Evolutionary conservation across 352 stramenopile genomes (phyloP).

Genomic region (Thalassiosira mediterranea): DNA sequence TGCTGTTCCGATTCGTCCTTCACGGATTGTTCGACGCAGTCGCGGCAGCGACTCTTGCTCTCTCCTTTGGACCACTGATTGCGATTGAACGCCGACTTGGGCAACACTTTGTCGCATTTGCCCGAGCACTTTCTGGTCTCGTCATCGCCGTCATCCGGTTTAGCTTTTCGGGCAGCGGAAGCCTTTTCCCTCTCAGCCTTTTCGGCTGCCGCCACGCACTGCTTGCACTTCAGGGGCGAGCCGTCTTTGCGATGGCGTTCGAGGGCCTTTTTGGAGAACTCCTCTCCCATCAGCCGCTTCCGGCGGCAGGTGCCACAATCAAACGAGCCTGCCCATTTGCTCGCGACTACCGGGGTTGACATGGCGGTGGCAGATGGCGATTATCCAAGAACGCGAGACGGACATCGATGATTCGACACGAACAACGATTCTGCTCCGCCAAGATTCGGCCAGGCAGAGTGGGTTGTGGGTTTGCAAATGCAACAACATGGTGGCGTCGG

Average conservation of each 20-base stretch:
- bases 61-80: slow-evolving; percentile 58
- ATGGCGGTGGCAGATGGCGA: no score
- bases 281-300: slow-evolving; percentile 50
- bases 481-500: no score
- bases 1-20: slow-evolving; percentile 34
- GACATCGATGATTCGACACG: no score
- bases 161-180: slow-evolving; percentile 11
- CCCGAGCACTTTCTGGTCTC: slow-evolving; percentile 27
- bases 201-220: slow-evolving; percentile 38
- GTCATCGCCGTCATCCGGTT: slow-evolving; percentile 1
- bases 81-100: slow-evolving; percentile 43
- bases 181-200: slow-evolving; percentile 37
- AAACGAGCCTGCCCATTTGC: slow-evolving; percentile 58
- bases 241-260: slow-evolving; percentile 34
- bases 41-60: slow-evolving; percentile 43
- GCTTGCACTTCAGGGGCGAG: slow-evolving; percentile 49
- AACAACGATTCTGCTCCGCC: no score
- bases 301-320: slow-evolving; percentile 47
- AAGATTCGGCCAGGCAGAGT: no score
- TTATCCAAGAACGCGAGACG: no score
- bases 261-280: slow-evolving; percentile 60
- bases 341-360: slow-evolving; percentile 38
- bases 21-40: slow-evolving; percentile 58
- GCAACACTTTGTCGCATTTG: slow-evolving; percentile 27
- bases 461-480: no score